These are phyloP conservation scores for Patellaria atrata DNA, from an alignment of 495 filamentous ascomycete species.

Conservation along the genomic window DNA sequence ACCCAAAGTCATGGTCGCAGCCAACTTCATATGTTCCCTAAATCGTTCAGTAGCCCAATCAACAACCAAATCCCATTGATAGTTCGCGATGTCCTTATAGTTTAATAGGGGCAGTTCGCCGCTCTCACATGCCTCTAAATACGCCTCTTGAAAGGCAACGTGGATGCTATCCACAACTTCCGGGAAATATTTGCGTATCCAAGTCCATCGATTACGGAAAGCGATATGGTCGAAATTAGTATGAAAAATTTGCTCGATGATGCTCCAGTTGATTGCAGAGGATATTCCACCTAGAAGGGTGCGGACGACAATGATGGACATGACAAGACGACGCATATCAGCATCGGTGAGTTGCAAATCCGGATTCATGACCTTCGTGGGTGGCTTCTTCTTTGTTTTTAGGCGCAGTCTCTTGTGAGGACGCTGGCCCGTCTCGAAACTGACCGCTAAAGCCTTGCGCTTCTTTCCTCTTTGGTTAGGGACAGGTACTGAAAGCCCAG, in stretches of 20 bases:
- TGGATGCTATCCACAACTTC: slow-evolving; percentile 53
- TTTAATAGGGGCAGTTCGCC: slow-evolving; percentile 55
- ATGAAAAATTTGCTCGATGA: slow-evolving; percentile 52
- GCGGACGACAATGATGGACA: slow-evolving; percentile 58
- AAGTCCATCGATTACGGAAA: slow-evolving; percentile 39
- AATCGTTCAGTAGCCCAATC: too few relatives aligned
- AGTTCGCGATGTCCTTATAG: slow-evolving; percentile 51
- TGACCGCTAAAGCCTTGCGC: background rate
- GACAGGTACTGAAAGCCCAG: too few relatives aligned
- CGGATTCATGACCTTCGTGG: too few relatives aligned
- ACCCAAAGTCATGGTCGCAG: background rate
- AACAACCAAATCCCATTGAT: slow-evolving; percentile 64
- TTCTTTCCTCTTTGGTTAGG: background rate
- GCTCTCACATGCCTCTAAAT: slow-evolving; percentile 59
- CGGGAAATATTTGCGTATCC: slow-evolving; percentile 41
- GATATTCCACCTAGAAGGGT: slow-evolving; percentile 45
- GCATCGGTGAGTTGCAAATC: too few relatives aligned
- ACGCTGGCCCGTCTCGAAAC: background rate
- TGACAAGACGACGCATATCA: too few relatives aligned
- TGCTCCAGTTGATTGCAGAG: slow-evolving; percentile 70
- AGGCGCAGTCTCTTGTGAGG: too few relatives aligned
- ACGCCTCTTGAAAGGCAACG: slow-evolving; percentile 60
- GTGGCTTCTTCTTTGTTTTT: too few relatives aligned
- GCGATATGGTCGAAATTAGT: slow-evolving; percentile 7
- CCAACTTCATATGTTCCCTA: too few relatives aligned